Base-by-base conservation (phyloP, 768 basidiomycete species). In the Suillus clintonianus region DNA sequence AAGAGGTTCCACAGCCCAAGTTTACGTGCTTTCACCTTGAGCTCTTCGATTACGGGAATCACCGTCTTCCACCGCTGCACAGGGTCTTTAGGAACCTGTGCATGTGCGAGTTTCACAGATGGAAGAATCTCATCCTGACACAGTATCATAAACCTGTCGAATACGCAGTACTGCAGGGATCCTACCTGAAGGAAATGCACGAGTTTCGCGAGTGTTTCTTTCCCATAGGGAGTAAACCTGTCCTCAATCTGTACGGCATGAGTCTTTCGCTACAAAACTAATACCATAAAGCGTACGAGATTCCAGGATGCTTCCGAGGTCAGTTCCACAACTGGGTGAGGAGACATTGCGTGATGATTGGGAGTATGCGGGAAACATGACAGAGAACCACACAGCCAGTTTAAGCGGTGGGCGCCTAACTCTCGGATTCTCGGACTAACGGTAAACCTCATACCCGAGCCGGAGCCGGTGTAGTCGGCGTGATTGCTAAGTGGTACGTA, bases 1-100 rank as follows among this genome's bases (percentile, higher is more conserved):
- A 98, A 99, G 42, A 99, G 83, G 73, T 99, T 99, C 97, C 97
- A 99, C 43, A 99, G 83, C 3, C 97, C 97, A 32, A 88, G 85
- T 71, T 86, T 85, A 79, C 89, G 92, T 0, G 97, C 97, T 75
- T 91, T 94, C 65, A 71, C 82, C 80, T 99, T 97, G 68, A 99
- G 84, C 61, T 92, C 90, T 67, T 86, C 89, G 61, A 97, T 80
- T 66, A 97, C 77, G 2, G 91, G 89, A 34, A 95, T 86, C 68
- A 94, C 81, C 10, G 89, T 90, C 78, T 90, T 84, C 97, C 97
- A 99, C 59, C 94, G 87, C 69, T 79, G 81, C 64, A 72, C 85
- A 2, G 86, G 86, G 74, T 95, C 90, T 51, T 78, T 77, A 4
- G 97, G 92, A 48, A 99, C 72, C 73, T 97, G 95, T 1, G 88